A percentile compares a stretch with the other conserved stretches of the same genome.
These are phyloP conservation scores for Pilaira anomala DNA, from an alignment of 192 early-diverging fungal genomes.

Conservation along the genomic window DNA sequence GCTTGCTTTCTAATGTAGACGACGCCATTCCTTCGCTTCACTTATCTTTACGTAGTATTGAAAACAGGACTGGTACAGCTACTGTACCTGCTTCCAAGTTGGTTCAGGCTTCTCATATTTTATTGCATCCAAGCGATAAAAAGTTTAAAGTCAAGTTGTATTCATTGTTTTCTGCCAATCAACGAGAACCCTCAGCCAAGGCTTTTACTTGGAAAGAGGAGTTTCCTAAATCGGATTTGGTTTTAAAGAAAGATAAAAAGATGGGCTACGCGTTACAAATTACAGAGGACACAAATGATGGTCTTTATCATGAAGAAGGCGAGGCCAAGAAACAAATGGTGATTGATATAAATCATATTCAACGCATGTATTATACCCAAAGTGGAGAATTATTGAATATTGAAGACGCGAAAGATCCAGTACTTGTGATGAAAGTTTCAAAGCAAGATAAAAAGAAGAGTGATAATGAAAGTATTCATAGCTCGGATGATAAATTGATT, in stretches of 20 bases:
- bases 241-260: background rate
- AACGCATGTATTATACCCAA: slow-evolving; percentile 68
- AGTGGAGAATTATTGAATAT: slow-evolving; percentile 73
- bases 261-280: background rate
- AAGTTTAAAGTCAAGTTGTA: slow-evolving; percentile 58
- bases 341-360: slow-evolving; percentile 46
- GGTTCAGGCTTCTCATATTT: slow-evolving; percentile 53
- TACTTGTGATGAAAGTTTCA: slow-evolving; percentile 66
- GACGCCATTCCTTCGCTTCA: slow-evolving; percentile 39
- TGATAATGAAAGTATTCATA: background rate
- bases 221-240: slow-evolving; percentile 50
- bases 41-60: slow-evolving; percentile 34
- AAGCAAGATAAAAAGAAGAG: slow-evolving; percentile 20
- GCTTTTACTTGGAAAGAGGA: slow-evolving; percentile 87
- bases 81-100: slow-evolving; percentile 36
- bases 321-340: slow-evolving; percentile 20
- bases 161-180: slow-evolving; percentile 64
- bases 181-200: slow-evolving; percentile 55
- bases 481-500: background rate
- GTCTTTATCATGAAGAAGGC: slow-evolving; percentile 69
- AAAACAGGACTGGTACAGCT: background rate
- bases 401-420: slow-evolving; percentile 64
- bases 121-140: background rate
- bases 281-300: slow-evolving; percentile 71
- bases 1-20: slow-evolving; percentile 24